These are phyloP conservation scores for Xylaria sp. DNA, from an alignment of 2,329 filamentous ascomycete genomes.

Conservation along the genomic window DNA sequence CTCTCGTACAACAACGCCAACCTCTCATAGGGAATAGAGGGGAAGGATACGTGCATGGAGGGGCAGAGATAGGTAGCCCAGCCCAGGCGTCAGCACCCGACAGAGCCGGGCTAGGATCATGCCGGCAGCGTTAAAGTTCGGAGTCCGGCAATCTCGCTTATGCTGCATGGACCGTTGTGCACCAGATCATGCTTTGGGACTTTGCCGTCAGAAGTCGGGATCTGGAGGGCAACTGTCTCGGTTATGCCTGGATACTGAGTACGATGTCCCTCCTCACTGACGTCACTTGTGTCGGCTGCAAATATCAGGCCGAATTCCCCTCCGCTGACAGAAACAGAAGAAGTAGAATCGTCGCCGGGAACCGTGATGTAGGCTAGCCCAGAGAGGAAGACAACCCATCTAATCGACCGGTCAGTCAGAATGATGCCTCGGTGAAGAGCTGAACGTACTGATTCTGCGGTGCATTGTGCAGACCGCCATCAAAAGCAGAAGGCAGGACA, in stretches of 20 bases:
- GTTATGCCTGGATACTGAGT: constrained; percentile 54
- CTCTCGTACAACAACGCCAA: background rate
- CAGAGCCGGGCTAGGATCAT: background rate
- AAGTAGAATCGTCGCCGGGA: constrained; percentile 47
- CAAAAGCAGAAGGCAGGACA: constrained; percentile 51
- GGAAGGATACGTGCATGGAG: background rate
- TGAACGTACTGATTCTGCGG: constrained; percentile 53
- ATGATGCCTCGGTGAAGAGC: background rate
- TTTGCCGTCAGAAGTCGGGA: constrained; percentile 51
- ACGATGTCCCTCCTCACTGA: constrained; percentile 54
- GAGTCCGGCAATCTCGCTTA: constrained; percentile 38
- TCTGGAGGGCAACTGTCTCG: constrained; percentile 51
- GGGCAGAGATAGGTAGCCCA: background rate
- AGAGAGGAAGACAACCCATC: constrained; percentile 52
- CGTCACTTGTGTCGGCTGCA: constrained; percentile 54
- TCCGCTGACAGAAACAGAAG: constrained; percentile 51
- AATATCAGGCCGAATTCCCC: constrained; percentile 55
- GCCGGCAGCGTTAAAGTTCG: constrained; percentile 27
- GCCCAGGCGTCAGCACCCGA: background rate
- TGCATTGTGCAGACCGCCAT: constrained; percentile 55
- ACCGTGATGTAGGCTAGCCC: constrained; percentile 57
- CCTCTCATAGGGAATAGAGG: background rate
- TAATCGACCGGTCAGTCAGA: constrained; percentile 30
- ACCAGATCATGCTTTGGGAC: constrained; percentile 54
- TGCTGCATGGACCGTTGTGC: constrained; percentile 53